Evolutionary conservation across 768 basidiomycete genomes (phyloP), one percentile per base, ranked within the genome.

Genomic region (Mycena rosella): DNA sequence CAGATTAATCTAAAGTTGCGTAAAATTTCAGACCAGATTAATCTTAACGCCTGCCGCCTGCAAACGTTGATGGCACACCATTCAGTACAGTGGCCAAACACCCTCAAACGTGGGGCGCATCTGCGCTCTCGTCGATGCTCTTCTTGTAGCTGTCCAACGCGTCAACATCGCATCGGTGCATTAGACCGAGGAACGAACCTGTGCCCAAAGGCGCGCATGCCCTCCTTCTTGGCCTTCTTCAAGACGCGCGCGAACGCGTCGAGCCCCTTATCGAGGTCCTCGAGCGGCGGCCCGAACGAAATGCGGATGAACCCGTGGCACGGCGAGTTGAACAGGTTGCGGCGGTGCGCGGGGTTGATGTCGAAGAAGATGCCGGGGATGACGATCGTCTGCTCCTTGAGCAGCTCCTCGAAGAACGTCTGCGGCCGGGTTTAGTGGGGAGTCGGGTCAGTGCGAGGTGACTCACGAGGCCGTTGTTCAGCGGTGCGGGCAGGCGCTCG

Each of bases 371-470:
- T 93, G 14, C 96, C 96, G 6, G 95, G 95, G 52, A 96, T 94
- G 60, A 95, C 92, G 70, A 96, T 96, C 13, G 94, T 93, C 79
- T 94, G 86, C 79, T 94, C 92, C 79, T 96, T 97, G 59, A 97
- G 85, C 48, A 96, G 83, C 78, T 96, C 96, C 75, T 97, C 96
- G 75, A 98, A 98, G 88, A 98, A 97, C 7, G 93, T 94, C 88
- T 90, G 55, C 30, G 26, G 14, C 44, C 20, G 20, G 42, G n/a
- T 0, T 49, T 13, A 44, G n/a, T 24, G 52, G 17, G 14, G 29
- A 22, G 18, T 13, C 18, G 29, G 36, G 62, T 18, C 8, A 40
- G 42, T 24, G 42, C 52, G 34, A 51, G 40, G 30, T 17, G 44
- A 74, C 80, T 8, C 67, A 93, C 92, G 74, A 98, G 81, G 22